Base-by-base conservation (phyloP, 129 eudicot genomes). In the Artemisia argyi region DNA sequence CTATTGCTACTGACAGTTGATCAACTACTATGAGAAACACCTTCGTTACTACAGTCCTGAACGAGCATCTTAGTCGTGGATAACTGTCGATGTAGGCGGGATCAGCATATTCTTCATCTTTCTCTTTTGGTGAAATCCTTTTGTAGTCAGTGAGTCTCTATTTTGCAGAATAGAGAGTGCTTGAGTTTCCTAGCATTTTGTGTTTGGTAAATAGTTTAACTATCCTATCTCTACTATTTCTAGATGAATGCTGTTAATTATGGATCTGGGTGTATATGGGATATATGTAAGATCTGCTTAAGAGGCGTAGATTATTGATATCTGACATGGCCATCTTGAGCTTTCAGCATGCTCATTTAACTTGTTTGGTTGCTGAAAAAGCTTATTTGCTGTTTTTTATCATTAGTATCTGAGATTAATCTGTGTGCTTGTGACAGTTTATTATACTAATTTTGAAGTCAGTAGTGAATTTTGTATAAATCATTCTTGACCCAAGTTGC, bases 1-100 rank as follows among this genome's bases (percentile, higher is more conserved):
- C 59, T 50, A 13, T 60, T 20, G 49, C 48, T 61, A 24, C 28
- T 68, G 80, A 74, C 97, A 91, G 97, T 68, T 91, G 81, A 85
- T 91, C 73, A 82, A 86, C 84, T 91, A 65, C 77, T 91, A 91
- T 19, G 97, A 91, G 87, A 85, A 78, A 71, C 86, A 91, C 81
- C 79, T 91, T 58, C 89, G 95, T 51, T 91, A 85, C 51, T 79
- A 55, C 75, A 80, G 58, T 69, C 85, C 91, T 60, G 79, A 80
- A 80, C 75, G 80, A 80, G 62, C 77, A 22, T 28, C 4, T 17
- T 61, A 61, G 66, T 30, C 32, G 66, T 7, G 47, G 66, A 61
- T 28, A 14, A 28, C 47, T 14, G 60, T 57, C 28, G 61, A 49
- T 47, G 52, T 24, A 61, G 73, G 55, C 55, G 35, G 57, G 16